These are phyloP conservation scores for Samsoniella hepiali DNA, from an alignment of 2,329 filamentous ascomycete genomes.

Conservation along the genomic window DNA sequence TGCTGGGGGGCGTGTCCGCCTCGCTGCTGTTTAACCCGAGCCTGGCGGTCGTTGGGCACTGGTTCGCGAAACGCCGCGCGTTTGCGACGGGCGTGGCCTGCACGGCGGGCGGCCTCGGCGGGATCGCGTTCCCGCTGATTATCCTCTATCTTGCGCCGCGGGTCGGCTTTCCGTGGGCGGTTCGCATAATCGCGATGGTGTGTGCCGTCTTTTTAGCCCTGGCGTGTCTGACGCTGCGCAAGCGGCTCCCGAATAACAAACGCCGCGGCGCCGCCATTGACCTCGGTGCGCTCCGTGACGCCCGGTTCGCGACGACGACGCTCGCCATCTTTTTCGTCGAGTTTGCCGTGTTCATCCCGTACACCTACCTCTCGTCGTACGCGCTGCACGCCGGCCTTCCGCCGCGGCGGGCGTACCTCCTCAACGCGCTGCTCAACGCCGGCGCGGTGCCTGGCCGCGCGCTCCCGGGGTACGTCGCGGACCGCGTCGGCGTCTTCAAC, in stretches of 20 bases:
- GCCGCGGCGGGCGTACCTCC: slow-evolving; percentile 57
- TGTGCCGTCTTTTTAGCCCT: slow-evolving; percentile 27
- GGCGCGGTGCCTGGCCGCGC: slow-evolving; percentile 66
- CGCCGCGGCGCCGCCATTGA: slow-evolving; percentile 45
- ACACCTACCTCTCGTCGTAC: slow-evolving; percentile 67
- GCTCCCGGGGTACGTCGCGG: slow-evolving; percentile 64
- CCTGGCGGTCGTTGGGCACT: slow-evolving; percentile 65
- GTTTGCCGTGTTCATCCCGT: slow-evolving; percentile 61
- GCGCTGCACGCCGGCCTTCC: slow-evolving; percentile 53
- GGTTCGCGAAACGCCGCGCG: slow-evolving; percentile 61
- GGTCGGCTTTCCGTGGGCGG: slow-evolving; percentile 33
- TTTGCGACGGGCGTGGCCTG: slow-evolving; percentile 68
- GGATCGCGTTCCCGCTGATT: slow-evolving; percentile 47
- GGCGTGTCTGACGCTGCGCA: slow-evolving; percentile 30
- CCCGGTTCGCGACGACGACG: slow-evolving; percentile 50
- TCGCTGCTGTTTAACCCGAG: slow-evolving; percentile 69
- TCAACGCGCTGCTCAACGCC: slow-evolving; percentile 67
- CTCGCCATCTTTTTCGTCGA: slow-evolving; percentile 56
- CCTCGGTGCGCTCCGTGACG: slow-evolving; percentile 48
- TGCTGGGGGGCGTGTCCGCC: slow-evolving; percentile 63
- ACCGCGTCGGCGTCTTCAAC: slow-evolving; percentile 68
- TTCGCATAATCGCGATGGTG: slow-evolving; percentile 31
- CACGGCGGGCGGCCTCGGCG: slow-evolving; percentile 60
- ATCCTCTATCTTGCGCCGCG: slow-evolving; percentile 27
- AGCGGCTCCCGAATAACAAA: slow-evolving; percentile 45